Evolutionary conservation across 345 rosid genomes (phyloP), one percentile per base, ranked within the genome.

Genomic region (Eucalyptus sp.): DNA sequence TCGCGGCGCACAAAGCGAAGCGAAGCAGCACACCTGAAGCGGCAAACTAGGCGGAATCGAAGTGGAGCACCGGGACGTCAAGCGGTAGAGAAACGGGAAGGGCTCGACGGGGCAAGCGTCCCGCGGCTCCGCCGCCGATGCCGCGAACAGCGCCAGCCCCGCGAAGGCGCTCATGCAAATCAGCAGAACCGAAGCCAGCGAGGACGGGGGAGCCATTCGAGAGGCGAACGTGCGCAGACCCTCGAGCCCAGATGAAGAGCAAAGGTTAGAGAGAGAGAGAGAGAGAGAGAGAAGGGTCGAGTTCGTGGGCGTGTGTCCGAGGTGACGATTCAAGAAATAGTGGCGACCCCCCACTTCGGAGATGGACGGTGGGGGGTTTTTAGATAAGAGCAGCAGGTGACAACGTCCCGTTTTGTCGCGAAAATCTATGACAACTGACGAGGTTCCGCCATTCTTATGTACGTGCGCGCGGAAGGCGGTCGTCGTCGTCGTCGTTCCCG

Each of bases 1-100:
- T 27, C 15, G 68, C 68, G 31, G 68, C 68, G n/a, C 18, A 1
- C 41, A 64, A 14, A 15, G 16, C 76, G 41, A 15, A 64, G 41
- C 76, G 37, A 9, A 62, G 76, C 43, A 86, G 50, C 87, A 87
- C 86, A 96, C 98, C 96, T 95, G 89, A 29, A 93, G 68, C 87
- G 94, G 93, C 87, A 92, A 96, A 76, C 51, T 91, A 8, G 95
- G 94, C 51, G 92, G 88, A 87, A 93, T 90, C 92, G 93, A 92
- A 13, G 87, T 89, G 86, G 93, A 91, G 89, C 98, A 97, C 91
- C 91, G 96, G 48, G 90, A 88, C 56, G 89, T 90, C 80, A 97
- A 91, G 87, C 86, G 88, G 87, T 29, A 89, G 13, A 91, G 86
- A 88, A 95, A 94, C 84, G 91, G 87, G 89, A 71, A 86, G 31